phyloP scores from a whole-genome alignment of 768 basidiomycete genomes.

The Phylloporus sp. region DNA sequence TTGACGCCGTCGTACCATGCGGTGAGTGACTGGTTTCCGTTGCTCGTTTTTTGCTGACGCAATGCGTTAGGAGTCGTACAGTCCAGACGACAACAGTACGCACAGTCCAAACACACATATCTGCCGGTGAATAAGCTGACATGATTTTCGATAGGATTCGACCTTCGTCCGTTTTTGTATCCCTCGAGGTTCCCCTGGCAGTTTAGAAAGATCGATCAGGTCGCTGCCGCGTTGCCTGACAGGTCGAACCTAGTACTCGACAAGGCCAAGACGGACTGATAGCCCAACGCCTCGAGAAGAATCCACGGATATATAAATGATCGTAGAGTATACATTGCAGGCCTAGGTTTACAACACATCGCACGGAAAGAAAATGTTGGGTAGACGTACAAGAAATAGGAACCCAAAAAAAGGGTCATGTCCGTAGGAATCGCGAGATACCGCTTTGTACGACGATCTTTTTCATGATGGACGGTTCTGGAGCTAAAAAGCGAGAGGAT shows the following conservation, averaged over 20 bases:
- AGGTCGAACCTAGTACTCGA: conserved; percentile 43
- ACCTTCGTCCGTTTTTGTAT: conserved; percentile 94
- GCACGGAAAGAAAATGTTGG: background rate
- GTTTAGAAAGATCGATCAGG: conserved; percentile 90
- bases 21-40: conserved; percentile 43
- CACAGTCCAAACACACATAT: conserved; percentile 4
- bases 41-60: background rate
- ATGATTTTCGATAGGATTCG: conserved; percentile 61
- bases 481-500: conserved; percentile 40
- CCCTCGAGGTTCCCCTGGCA: conserved; percentile 95
- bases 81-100: conserved; percentile 93
- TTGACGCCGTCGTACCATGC: conserved; percentile 92
- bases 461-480: conserved; percentile 88
- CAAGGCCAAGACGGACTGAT: conserved; percentile 47
- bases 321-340: conserved; percentile 10
- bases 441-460: conserved; percentile 72
- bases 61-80: conserved; percentile 78
- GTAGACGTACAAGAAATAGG: background rate
- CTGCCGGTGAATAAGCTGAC: too few relatives aligned
- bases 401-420: conserved; percentile 12
- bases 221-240: conserved; percentile 73
- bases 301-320: conserved; percentile 4
- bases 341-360: background rate
- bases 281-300: conserved; percentile 1
- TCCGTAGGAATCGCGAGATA: conserved; percentile 70